Percentiles rank a stretch among this genome's conserved stretches.
Conservation (phyloP, 75 land plant genomes). For the Cunninghamia lanceolata region DNA sequence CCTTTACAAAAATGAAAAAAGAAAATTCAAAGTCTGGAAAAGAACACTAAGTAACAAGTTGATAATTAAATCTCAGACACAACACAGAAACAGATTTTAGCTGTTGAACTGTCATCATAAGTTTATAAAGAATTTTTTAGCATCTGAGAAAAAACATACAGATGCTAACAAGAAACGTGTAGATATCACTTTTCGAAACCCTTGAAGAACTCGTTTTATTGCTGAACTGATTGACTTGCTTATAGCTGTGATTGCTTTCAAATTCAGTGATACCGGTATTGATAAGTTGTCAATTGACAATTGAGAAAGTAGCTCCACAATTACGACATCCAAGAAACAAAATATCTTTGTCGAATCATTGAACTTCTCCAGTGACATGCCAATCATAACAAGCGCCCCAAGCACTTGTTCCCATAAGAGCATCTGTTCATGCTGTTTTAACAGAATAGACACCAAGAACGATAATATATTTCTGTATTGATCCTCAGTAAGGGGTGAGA, state of each 20-base stretch:
- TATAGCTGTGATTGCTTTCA: constrained; percentile 18
- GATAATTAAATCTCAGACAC: background rate
- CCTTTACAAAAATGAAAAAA: constrained; percentile 9
- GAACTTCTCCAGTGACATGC: constrained; percentile 27
- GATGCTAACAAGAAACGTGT: background rate
- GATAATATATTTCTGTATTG: constrained; percentile 40
- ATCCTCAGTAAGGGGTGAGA: constrained; percentile 36
- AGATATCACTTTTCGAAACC: constrained; percentile 1
- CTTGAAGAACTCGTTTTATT: background rate
- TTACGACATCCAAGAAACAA: constrained; percentile 31
- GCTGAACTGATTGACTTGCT: background rate
- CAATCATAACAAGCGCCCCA: constrained; percentile 46
- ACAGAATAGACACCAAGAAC: constrained; percentile 38
- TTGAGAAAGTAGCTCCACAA: constrained; percentile 37
- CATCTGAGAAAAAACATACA: background rate
- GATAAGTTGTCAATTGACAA: constrained; percentile 19
- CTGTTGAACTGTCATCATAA: background rate
- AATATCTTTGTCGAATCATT: constrained; percentile 19
- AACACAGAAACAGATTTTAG: background rate
- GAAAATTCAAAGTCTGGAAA: background rate
- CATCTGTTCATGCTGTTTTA: constrained; percentile 11
- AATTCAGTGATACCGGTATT: constrained; percentile 26
- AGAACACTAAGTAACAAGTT: background rate
- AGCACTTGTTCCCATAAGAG: constrained; percentile 51
- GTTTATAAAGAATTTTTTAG: background rate